Percentiles rank a stretch among this genome's conserved stretches.
phyloP scores from a whole-genome alignment of 1,284 basidiomycete species.

The Heterobasidion parviporum region DNA sequence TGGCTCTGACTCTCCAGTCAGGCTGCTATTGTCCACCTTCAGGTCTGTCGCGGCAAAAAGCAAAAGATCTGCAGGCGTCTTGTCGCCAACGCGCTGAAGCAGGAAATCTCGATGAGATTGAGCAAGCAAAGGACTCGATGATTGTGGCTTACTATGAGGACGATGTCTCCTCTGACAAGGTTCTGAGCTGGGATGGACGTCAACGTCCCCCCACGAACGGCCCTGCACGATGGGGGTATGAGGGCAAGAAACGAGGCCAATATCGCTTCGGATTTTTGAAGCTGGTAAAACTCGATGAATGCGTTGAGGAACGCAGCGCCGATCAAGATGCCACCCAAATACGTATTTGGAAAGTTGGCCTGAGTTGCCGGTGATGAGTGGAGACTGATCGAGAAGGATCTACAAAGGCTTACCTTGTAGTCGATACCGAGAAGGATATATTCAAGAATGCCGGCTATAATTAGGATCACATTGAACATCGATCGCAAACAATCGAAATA shows the following conservation, averaged over 20 bases:
- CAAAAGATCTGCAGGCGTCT: conserved; percentile 60
- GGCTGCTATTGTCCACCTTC: conserved; percentile 63
- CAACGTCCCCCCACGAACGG: conserved; percentile 54
- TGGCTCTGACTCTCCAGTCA: conserved; percentile 65
- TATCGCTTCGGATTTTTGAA: conserved; percentile 65
- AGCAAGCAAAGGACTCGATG: not conserved
- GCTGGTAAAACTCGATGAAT: conserved; percentile 63
- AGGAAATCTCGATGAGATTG: not conserved
- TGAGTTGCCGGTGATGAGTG: conserved; percentile 16
- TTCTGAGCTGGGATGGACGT: conserved; percentile 50
- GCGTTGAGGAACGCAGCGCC: conserved; percentile 64
- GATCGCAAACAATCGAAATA: conserved; percentile 56
- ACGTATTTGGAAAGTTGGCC: conserved; percentile 58
- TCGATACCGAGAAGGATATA: conserved; percentile 56
- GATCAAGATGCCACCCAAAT: conserved; percentile 62
- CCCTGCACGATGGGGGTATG: conserved; percentile 61
- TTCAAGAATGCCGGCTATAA: conserved; percentile 54
- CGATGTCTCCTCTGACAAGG: conserved; percentile 63
- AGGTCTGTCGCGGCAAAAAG: conserved; percentile 52
- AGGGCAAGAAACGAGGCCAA: conserved; percentile 63
- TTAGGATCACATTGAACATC: conserved; percentile 64
- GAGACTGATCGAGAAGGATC: not conserved
- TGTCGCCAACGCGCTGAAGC: conserved; percentile 51
- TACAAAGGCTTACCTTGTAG: conserved; percentile 35
- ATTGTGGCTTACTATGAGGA: conserved; percentile 40